phyloP scores from a whole-genome alignment of 345 rosid genomes.

The Brassica cretica region DNA sequence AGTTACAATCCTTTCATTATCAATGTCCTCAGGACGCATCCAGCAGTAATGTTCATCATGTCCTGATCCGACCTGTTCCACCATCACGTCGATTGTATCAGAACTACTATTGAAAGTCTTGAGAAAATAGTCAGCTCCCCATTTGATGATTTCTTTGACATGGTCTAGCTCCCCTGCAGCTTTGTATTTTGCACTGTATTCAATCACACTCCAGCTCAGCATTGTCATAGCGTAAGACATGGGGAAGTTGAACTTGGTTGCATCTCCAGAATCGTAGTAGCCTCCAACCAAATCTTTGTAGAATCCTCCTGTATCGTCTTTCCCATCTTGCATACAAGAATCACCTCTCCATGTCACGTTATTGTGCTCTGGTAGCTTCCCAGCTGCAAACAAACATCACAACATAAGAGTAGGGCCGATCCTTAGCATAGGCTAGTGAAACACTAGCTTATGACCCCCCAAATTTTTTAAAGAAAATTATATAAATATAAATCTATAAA shows the following conservation, averaged over 20 bases:
- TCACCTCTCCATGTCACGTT: slow-evolving; percentile 86
- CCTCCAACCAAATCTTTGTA: slow-evolving; percentile 78
- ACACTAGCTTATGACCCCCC: no score
- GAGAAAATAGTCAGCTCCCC: slow-evolving; percentile 90
- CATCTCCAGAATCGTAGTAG: slow-evolving; percentile 90
- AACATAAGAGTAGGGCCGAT: no score
- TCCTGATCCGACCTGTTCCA: slow-evolving; percentile 73
- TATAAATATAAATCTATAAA: no score
- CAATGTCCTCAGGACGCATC: slow-evolving; percentile 98
- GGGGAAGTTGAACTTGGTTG: slow-evolving; percentile 87
- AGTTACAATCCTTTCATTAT: slow-evolving; percentile 52
- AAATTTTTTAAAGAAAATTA: no score
- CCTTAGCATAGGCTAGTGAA: no score
- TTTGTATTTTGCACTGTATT: slow-evolving; percentile 82
- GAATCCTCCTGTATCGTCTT: slow-evolving; percentile 37
- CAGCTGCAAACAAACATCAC: slow-evolving; percentile 49
- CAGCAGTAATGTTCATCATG: slow-evolving; percentile 79
- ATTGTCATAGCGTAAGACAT: slow-evolving; percentile 82
- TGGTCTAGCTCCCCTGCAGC: slow-evolving; percentile 88
- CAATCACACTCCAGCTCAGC: slow-evolving; percentile 98
- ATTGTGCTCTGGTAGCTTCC: slow-evolving; percentile 68
- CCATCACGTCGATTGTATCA: slow-evolving; percentile 56
- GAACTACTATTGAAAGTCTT: slow-evolving; percentile 76
- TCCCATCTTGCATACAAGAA: slow-evolving; percentile 79
- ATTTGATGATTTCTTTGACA: slow-evolving; percentile 78